phyloP scores from a whole-genome alignment of 345 rosid species.

The Melaleuca quinquenervia region DNA sequence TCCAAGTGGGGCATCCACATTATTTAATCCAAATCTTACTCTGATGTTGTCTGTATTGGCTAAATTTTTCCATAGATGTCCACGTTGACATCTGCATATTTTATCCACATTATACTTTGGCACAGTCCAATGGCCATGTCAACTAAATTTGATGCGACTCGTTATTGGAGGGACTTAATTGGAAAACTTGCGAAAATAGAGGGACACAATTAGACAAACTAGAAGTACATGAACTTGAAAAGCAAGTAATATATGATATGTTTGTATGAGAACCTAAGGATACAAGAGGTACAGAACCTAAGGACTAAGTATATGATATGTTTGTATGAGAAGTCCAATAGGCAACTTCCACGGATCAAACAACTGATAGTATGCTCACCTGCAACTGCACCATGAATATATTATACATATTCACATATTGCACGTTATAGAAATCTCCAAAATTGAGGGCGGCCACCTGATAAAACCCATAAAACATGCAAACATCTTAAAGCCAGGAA shows the following conservation, averaged over 20 bases:
- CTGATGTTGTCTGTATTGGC: neutral
- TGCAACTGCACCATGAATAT: constrained; percentile 78
- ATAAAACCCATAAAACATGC: neutral
- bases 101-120: neutral
- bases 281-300: neutral
- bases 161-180: neutral
- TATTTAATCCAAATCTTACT: neutral
- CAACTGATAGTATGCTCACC: constrained; percentile 23
- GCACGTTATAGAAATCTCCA: constrained; percentile 77
- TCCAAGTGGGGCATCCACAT: neutral
- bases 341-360: neutral
- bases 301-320: neutral
- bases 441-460: constrained; percentile 91
- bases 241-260: neutral
- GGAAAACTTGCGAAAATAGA: neutral
- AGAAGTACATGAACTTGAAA: neutral
- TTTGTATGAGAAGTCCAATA: neutral
- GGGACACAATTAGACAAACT: neutral
- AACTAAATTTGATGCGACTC: neutral
- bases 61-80: neutral
- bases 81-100: neutral
- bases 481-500: neutral
- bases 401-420: constrained; percentile 73
- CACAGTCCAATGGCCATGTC: neutral
- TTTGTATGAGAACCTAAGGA: neutral